A percentile compares a stretch with the other conserved stretches of the same genome.
Evolutionary conservation across 208 protist species (phyloP).

Genomic region (Crithidia bombi): DNA sequence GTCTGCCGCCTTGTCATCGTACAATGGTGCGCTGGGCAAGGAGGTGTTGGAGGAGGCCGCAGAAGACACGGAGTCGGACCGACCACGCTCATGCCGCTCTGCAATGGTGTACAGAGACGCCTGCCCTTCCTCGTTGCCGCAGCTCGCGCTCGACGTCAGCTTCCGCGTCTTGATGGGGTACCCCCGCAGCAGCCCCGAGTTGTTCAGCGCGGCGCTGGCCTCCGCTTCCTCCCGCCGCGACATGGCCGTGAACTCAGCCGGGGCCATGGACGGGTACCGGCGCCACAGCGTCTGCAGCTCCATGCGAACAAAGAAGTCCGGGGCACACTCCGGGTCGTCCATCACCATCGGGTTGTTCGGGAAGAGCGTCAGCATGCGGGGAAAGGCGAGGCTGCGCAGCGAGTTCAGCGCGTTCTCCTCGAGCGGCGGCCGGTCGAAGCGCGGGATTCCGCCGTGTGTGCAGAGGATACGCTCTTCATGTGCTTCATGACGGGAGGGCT

Average conservation of each 20-base stretch:
- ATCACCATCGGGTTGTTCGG: slow-evolving; percentile 53
- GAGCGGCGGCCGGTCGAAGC: slow-evolving; percentile 53
- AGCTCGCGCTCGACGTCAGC: not conserved
- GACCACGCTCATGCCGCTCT: not conserved
- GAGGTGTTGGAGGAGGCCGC: not conserved
- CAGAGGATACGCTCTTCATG: slow-evolving; percentile 76
- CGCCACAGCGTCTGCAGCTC: slow-evolving; percentile 41
- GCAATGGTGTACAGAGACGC: not conserved
- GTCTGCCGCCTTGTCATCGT: not conserved
- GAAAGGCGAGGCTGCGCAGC: slow-evolving; percentile 55
- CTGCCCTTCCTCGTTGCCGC: not conserved
- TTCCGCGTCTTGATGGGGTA: not conserved
- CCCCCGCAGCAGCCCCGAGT: not conserved
- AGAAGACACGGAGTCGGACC: not conserved
- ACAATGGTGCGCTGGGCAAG: not conserved
- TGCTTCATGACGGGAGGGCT: slow-evolving; percentile 37
- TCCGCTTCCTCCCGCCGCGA: slow-evolving; percentile 24
- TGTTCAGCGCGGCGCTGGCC: not conserved
- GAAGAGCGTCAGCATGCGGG: slow-evolving; percentile 72
- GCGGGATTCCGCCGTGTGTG: slow-evolving; percentile 80
- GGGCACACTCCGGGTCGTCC: slow-evolving; percentile 53
- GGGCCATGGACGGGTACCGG: slow-evolving; percentile 30
- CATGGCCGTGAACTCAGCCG: slow-evolving; percentile 28
- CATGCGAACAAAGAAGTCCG: slow-evolving; percentile 39
- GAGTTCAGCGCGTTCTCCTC: slow-evolving; percentile 54